Percentiles rank a stretch among this genome's conserved stretches.
Evolutionary conservation across 2,329 filamentous ascomycete genomes (phyloP).

Genomic region (Colletotrichum gloeosporioides): DNA sequence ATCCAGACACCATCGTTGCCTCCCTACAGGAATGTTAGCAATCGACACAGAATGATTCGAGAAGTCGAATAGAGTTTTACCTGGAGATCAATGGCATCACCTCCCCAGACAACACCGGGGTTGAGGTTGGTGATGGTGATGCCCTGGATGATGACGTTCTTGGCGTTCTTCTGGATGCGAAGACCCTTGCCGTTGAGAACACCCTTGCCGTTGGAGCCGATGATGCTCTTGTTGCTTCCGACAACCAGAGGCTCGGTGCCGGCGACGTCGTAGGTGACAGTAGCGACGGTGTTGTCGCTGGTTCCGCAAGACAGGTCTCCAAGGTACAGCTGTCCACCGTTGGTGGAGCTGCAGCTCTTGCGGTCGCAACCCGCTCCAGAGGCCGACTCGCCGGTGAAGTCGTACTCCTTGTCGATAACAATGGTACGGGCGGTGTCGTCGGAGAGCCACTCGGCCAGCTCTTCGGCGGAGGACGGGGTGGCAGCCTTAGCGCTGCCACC

Average conservation of each 20-base stretch:
- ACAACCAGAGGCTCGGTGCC: constrained; percentile 26
- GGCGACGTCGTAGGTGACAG: constrained; percentile 32
- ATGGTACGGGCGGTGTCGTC: constrained; percentile 31
- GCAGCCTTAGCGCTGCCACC: constrained; percentile 51
- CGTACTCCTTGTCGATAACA: constrained; percentile 29
- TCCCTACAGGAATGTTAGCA: constrained; percentile 21
- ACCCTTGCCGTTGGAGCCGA: constrained; percentile 27
- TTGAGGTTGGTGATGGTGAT: constrained; percentile 51
- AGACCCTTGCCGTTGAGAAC: constrained; percentile 44
- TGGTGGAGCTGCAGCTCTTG: constrained; percentile 20
- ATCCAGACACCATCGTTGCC: constrained; percentile 38
- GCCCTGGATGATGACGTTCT: constrained; percentile 58
- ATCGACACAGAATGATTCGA: neutral
- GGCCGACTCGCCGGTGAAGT: constrained; percentile 29
- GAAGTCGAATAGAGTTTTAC: neutral
- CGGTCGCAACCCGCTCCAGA: constrained; percentile 31
- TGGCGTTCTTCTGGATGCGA: constrained; percentile 44
- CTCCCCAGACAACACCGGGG: constrained; percentile 43
- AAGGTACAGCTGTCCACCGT: constrained; percentile 29
- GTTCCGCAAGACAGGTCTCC: constrained; percentile 9
- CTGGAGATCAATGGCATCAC: constrained; percentile 33
- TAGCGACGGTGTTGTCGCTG: constrained; percentile 24
- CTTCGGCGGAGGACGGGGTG: constrained; percentile 47
- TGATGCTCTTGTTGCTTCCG: constrained; percentile 34
- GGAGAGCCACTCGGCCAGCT: constrained; percentile 42